phyloP scores from a whole-genome alignment of 108 stramenopile species.

The Nannochloropsis gaditana region DNA sequence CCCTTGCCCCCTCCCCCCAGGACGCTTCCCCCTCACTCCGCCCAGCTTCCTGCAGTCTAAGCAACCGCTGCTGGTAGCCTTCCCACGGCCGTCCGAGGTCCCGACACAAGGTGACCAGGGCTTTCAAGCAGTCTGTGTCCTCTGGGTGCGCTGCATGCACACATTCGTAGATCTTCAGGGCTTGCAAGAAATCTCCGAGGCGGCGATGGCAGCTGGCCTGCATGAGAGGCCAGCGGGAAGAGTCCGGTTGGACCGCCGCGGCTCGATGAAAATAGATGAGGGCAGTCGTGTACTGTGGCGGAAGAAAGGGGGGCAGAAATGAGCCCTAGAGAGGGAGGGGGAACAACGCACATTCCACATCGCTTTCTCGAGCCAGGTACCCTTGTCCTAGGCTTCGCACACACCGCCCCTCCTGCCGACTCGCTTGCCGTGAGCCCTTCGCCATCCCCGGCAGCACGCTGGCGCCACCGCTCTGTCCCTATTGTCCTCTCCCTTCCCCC shows the following conservation, averaged over 20 bases:
- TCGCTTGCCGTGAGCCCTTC: too few species aligned
- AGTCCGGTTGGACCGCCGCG: not conserved
- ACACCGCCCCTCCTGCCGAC: too few species aligned
- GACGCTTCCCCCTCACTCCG: not conserved
- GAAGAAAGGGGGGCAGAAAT: not conserved
- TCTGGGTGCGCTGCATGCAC: not conserved
- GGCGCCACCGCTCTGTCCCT: too few species aligned
- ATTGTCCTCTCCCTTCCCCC: too few species aligned
- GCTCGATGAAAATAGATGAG: not conserved
- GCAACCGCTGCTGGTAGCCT: not conserved
- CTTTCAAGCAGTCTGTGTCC: conserved; percentile 7
- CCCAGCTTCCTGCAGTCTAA: not conserved
- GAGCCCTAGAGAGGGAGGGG: not conserved
- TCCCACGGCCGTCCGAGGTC: not conserved
- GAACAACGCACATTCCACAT: too few species aligned
- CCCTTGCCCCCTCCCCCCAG: not conserved
- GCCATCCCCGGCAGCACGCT: too few species aligned
- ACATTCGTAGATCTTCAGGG: not conserved
- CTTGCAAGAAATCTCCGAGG: not conserved
- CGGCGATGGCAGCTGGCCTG: not conserved
- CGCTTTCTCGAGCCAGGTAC: too few species aligned
- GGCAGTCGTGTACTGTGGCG: not conserved
- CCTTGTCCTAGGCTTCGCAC: too few species aligned
- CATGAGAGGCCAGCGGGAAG: not conserved
- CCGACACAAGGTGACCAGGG: not conserved